These are phyloP conservation scores for Rhipidocladum racemiflorum DNA, from an alignment of 176 grass and related monocot species.

Conservation along the genomic window DNA sequence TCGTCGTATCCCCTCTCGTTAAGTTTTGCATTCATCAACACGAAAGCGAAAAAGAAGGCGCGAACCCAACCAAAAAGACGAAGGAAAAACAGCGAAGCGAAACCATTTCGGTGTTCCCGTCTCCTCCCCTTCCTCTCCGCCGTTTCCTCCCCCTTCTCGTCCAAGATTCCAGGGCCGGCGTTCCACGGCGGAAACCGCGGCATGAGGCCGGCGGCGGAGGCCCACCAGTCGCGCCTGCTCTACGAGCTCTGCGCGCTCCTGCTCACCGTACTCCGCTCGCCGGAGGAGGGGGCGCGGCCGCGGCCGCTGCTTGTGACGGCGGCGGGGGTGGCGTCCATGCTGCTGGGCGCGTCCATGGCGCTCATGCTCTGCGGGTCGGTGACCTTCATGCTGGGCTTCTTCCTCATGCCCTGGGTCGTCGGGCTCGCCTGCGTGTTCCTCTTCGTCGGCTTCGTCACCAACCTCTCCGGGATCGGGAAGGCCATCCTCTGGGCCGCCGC, in stretches of 20 bases:
- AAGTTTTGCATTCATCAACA: not conserved
- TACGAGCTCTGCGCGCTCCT: conserved; percentile 68
- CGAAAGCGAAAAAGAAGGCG: not conserved
- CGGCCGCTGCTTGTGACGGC: conserved; percentile 49
- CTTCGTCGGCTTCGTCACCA: conserved; percentile 74
- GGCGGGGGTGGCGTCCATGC: conserved; percentile 63
- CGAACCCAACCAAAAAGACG: not conserved
- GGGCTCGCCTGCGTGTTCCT: conserved; percentile 67
- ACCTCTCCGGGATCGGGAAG: conserved; percentile 60
- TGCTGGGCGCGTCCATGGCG: conserved; percentile 74
- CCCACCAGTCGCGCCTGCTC: conserved; percentile 56
- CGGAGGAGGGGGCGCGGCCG: not conserved
- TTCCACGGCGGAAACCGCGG: not conserved
- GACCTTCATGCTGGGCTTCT: conserved; percentile 90
- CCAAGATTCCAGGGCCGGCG: conserved; percentile 2
- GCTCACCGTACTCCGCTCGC: conserved; percentile 42
- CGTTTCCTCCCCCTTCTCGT: not conserved
- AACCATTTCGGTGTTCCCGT: not conserved
- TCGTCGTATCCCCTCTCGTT: no score
- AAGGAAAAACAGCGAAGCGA: not conserved
- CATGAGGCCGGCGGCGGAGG: conserved; percentile 47
- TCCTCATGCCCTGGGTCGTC: conserved; percentile 91
- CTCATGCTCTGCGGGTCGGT: conserved; percentile 86
- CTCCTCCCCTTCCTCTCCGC: not conserved
- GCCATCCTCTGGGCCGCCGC: conserved; percentile 53